Base-by-base conservation (phyloP, 805 yeast species). In the Metschnikowia aberdeeniae region DNA sequence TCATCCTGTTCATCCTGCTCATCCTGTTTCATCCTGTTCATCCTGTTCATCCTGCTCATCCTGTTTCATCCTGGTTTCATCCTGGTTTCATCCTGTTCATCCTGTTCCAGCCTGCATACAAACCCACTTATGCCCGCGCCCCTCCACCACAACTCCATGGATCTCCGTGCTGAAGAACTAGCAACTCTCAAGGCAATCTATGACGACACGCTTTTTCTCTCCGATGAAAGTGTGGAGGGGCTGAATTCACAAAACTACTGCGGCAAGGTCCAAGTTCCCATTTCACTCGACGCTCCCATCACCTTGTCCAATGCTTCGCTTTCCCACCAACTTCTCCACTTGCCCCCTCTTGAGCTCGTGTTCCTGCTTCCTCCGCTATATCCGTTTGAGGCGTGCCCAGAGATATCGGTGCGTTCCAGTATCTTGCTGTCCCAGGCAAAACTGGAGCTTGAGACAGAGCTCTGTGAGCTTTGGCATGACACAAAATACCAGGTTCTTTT, bases 101-200 rank as follows among this genome's bases (percentile, higher is more conserved):
- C 17, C 17, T 17, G 17, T 17, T 17, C 17, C 17, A 3, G 17
- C 26, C 26, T 22, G 26, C 26, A 22, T 7, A 22, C 26, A 22
- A 3, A 1, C 26, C 26, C 26, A 22, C 26, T 5, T 5, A 7
- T 7, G 26, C 26, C 26, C 26, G 26, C 6, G 6, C 3, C 26
- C 26, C 8, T 22, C 26, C 26, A 22, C 26, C 6, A 22, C 26
- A 5, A 22, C 26, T 22, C 34, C 34, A 38, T 38, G 42, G 66
- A 63, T 44, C 22, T 51, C 6, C 50, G 61, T 13, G 33, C 39
- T 1, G 72, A 73, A 47, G 80, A 76, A 47, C 58, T 77, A 13
- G 68, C 63, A 32, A 66, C 72, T 4, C 48, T 76, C 34, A 43
- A 45, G 38, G 68, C 71, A 0, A 76, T 76, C 1, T 77, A 61